A percentile compares a stretch with the other conserved stretches of the same genome.
Conservation (phyloP, 768 basidiomycete genomes). For the Obba rivulosa region DNA sequence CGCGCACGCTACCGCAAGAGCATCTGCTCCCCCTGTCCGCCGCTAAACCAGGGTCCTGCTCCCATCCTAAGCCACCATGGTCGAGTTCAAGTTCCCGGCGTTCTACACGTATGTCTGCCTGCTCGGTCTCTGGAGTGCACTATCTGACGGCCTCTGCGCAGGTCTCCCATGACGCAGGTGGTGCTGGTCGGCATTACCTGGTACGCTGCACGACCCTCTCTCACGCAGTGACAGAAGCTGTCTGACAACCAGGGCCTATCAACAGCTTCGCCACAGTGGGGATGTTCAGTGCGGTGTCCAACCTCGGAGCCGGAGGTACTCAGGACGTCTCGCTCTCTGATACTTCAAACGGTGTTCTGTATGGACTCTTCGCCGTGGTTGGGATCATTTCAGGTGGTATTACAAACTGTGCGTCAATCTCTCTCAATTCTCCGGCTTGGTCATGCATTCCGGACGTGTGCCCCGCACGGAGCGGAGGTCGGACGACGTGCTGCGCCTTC, state of each 20-base stretch:
- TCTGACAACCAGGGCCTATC: too few species aligned
- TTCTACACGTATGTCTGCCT: conserved; percentile 21
- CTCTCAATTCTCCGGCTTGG: neutral
- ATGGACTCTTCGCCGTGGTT: conserved; percentile 37
- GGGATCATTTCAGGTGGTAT: conserved; percentile 36
- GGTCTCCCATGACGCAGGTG: conserved; percentile 29
- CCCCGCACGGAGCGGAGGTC: neutral
- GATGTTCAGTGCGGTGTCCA: conserved; percentile 35
- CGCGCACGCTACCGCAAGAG: conserved; percentile 3
- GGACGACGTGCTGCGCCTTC: conserved; percentile 4
- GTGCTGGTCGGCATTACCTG: conserved; percentile 31
- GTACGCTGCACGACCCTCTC: conserved; percentile 8
- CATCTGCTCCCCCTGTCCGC: neutral
- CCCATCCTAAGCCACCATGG: conserved; percentile 8
- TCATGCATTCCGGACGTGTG: neutral
- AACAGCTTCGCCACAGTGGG: conserved; percentile 31
- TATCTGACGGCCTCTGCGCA: conserved; percentile 1
- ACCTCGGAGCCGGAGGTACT: conserved; percentile 35
- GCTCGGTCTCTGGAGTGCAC: neutral
- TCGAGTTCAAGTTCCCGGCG: conserved; percentile 18
- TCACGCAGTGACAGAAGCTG: neutral
- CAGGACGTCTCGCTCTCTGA: conserved; percentile 35
- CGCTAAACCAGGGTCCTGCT: neutral
- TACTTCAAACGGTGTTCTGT: conserved; percentile 36
- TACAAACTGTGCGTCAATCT: conserved; percentile 23